Base-by-base conservation (phyloP, 2,329 filamentous ascomycete species). In the Aspergillus pseudoviridinutans region DNA sequence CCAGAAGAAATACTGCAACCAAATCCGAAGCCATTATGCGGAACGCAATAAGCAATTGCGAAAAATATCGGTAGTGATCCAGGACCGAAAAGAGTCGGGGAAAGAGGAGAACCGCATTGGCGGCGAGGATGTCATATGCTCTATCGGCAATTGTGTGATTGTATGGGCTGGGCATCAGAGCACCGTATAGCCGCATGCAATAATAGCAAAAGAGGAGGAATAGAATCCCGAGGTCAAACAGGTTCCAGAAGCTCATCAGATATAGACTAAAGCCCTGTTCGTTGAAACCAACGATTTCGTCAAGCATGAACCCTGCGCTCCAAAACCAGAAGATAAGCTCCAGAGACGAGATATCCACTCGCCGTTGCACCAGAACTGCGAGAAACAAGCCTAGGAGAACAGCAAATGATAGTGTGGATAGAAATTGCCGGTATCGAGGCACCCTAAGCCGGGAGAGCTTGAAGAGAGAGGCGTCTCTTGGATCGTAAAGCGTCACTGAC, bases 241-340 rank as follows among this genome's bases (percentile, higher is more conserved):
- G 86, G 73, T 97, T 97, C 93, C 93, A 97, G 73, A 97, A 94
- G 72, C 91, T 96, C 87, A 97, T 93, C 68, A 97, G 91, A 76
- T 97, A 97, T 29, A 97, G 84, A 41, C 92, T 92, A 72, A 97
- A 97, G 2, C 93, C 93, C 75, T 97, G 92, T 73, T 97, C 93
- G 64, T 92, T 96, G 80, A 97, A 97, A 10, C 92, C 92, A 20
- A 97, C 92, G 24, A 97, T 84, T 75, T 97, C 93, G 68, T 97
- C 93, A 32, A 97, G 84, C 91, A 97, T 96, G 74, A 95, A 97
- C 0, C 93, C 93, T 27, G 91, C 91, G 70, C 91, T 96, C 92
- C 93, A 97, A 73, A 97, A 91, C 93, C 93, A 97, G 75, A 97
- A 97, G 12, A 96, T 73, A 17, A 97, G 79, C 72, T 97, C 93